Base-by-base conservation (phyloP, 2,329 filamentous ascomycete species). In the Fusarium abutilonis region DNA sequence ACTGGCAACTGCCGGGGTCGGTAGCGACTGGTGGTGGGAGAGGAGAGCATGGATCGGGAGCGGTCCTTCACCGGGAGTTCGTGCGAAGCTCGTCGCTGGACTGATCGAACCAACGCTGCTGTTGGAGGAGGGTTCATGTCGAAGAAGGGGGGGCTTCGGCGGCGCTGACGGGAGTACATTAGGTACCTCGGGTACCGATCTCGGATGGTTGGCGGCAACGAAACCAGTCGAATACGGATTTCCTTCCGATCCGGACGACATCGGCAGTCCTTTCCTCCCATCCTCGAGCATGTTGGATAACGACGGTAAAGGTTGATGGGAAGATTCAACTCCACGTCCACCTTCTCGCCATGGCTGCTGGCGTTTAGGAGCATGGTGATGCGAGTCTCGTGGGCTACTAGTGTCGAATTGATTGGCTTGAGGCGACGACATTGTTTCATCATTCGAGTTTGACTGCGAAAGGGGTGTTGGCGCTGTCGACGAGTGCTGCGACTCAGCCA, bases 21-120 rank as follows among this genome's bases (percentile, higher is more conserved):
- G 48, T 17, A 73, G 56, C 9, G 71, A 64, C 56, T 79, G 79
- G 19, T 78, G 77, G 6, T 78, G 77, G 3, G 78, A 78, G 17
- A 86, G 72, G 1, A 86, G 74, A 0, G 83, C 79, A 61, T 86
- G 83, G 21, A 86, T 86, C 2, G 84, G 82, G 10, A 86, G 64
- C 1, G 81, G 76, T 0, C 81, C 79, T 34, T 86, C 83, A 42
- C 80, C 78, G 0, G 80, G 77, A 5, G 79, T 80, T 38, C 82
- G 76, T 3, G 68, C 60, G 47, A 71, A 71, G 31, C 70, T 73
- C 15, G 60, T 60, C 19, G 74, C 75, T 2, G 80, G 79, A 13
- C 73, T 77, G 3, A 74, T 68, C 3, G 82, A 80, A 2, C 75
- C 74, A 36, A 75, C 71, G 42, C 79, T 83, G 29, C 78, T 78